phyloP scores from a whole-genome alignment of 2,329 filamentous ascomycete genomes.

The Aspergillus ibericus region DNA sequence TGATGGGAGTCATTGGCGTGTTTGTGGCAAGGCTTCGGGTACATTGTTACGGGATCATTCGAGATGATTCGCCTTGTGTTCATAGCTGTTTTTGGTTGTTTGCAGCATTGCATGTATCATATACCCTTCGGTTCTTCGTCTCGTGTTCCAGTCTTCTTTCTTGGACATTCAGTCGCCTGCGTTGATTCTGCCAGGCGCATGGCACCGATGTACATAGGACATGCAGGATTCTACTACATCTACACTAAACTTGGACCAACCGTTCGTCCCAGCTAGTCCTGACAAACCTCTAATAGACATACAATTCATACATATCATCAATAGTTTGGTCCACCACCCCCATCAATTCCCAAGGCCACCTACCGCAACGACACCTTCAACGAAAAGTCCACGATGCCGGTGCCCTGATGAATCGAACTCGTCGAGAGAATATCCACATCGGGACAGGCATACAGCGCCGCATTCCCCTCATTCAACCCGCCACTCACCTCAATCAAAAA shows the following conservation, averaged over 20 bases:
- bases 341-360: neutral
- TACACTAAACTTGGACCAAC: no score
- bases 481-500: slow-evolving; percentile 92
- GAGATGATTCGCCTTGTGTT: neutral
- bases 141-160: slow-evolving; percentile 13
- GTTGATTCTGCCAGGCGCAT: neutral
- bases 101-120: slow-evolving; percentile 7
- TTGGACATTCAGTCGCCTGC: neutral
- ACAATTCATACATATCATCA: neutral
- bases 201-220: slow-evolving; percentile 3
- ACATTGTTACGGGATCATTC: neutral
- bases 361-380: slow-evolving; percentile 69
- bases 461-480: slow-evolving; percentile 81
- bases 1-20: slow-evolving; percentile 13
- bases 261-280: no score
- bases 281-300: no score
- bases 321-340: no score
- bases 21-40: neutral
- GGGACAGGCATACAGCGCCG: slow-evolving; percentile 67
- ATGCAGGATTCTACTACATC: neutral
- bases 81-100: neutral
- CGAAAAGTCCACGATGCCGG: slow-evolving; percentile 91
- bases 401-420: slow-evolving; percentile 94
- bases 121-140: slow-evolving; percentile 13
- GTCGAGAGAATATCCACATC: slow-evolving; percentile 96